Evolutionary conservation across 192 early-diverging fungal genomes (phyloP).

Genomic region (Linnemannia elongata): DNA sequence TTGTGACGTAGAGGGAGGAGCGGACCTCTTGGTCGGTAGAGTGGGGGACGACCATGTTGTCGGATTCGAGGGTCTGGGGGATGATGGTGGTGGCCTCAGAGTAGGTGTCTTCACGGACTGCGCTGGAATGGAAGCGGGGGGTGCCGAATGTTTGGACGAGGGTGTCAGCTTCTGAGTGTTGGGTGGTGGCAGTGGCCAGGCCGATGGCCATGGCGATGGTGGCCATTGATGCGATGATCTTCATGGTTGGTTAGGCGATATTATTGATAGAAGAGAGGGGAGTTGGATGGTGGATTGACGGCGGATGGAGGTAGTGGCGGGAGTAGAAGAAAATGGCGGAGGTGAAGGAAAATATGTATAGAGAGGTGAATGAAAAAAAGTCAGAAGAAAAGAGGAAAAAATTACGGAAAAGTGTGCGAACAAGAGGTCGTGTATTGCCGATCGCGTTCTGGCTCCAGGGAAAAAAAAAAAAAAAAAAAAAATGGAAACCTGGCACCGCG

Average conservation of each 20-base stretch:
- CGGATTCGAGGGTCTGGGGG: neutral
- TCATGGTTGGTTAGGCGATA: slow-evolving; percentile 8
- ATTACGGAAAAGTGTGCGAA: neutral
- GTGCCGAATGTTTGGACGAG: slow-evolving; percentile 6
- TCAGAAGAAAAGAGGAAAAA: neutral
- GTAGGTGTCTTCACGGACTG: slow-evolving; percentile 15
- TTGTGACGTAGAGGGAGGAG: neutral
- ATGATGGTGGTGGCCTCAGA: neutral
- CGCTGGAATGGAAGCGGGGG: neutral
- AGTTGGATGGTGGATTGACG: neutral
- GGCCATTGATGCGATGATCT: slow-evolving; percentile 1
- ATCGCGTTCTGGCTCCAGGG: neutral
- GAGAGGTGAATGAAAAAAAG: neutral
- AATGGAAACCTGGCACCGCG: neutral
- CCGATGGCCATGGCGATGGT: slow-evolving; percentile 12
- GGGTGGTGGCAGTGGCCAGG: slow-evolving; percentile 15
- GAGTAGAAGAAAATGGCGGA: neutral
- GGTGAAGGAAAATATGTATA: neutral
- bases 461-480: too few relatives aligned
- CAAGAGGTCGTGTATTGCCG: neutral
- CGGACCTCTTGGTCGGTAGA: neutral
- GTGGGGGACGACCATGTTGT: neutral
- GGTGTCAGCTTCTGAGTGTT: neutral
- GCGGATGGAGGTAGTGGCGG: neutral
- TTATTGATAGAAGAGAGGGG: neutral